Evolutionary conservation across 2,329 filamentous ascomycete genomes (phyloP).

Genomic region (Fusarium coicis): DNA sequence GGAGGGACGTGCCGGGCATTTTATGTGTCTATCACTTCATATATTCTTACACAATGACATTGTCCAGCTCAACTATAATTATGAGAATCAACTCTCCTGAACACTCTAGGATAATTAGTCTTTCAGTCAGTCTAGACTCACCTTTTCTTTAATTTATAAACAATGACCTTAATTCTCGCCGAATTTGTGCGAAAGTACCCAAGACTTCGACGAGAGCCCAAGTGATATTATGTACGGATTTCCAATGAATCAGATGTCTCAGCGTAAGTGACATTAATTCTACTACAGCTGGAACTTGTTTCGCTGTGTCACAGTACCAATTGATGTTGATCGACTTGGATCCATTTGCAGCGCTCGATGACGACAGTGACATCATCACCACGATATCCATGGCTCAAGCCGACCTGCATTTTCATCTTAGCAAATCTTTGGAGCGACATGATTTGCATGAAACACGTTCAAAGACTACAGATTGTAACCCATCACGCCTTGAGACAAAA

Average conservation of each 20-base stretch:
- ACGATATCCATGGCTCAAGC: background rate
- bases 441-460: background rate
- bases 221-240: too few relatives aligned
- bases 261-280: rapidly evolving
- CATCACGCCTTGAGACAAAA: rapidly evolving
- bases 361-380: constrained; percentile 34
- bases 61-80: background rate
- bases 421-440: background rate
- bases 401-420: background rate
- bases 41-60: too few relatives aligned
- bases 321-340: background rate
- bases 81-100: too few relatives aligned
- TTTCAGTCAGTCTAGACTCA: too few relatives aligned
- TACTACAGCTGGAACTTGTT: background rate
- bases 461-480: background rate
- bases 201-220: rapidly evolving
- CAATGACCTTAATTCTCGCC: background rate
- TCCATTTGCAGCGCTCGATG: constrained; percentile 1
- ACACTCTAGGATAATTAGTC: too few relatives aligned
- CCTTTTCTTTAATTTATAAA: too few relatives aligned
- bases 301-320: too few relatives aligned
- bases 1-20: too few relatives aligned
- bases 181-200: background rate
- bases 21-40: rapidly evolving
- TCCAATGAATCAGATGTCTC: rapidly evolving